phyloP scores from a whole-genome alignment of 2,329 filamentous ascomycete species.

The Rugonectria rugulosa region DNA sequence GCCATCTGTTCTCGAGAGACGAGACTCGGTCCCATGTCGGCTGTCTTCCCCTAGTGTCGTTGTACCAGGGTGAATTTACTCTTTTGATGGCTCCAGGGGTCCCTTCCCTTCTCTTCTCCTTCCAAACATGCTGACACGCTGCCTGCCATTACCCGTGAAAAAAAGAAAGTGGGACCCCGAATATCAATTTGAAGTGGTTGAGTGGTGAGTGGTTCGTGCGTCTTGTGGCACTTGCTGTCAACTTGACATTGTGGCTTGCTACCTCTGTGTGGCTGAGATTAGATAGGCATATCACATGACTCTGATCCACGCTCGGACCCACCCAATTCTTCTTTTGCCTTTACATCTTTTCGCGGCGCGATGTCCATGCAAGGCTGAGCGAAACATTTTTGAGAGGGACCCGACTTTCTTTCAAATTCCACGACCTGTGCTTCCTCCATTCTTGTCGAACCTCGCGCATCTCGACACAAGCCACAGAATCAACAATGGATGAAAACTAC shows the following conservation, averaged over 20 bases:
- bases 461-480: background rate
- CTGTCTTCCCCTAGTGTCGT: conserved; percentile 29
- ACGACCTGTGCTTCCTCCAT: conserved; percentile 9
- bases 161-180: no score
- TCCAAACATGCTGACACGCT: no score
- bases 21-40: conserved; percentile 30
- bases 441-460: background rate
- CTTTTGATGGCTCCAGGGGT: background rate
- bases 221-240: background rate
- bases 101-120: no score
- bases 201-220: background rate
- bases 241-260: background rate
- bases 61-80: no score
- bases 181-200: background rate
- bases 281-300: conserved; percentile 33
- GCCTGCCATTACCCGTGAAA: background rate
- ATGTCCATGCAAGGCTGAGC: conserved; percentile 39
- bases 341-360: conserved; percentile 27
- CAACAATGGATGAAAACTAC: conserved; percentile 48
- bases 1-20: no score
- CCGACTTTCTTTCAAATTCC: conserved; percentile 15
- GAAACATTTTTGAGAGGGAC: conserved; percentile 39
- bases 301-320: conserved; percentile 24
- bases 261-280: conserved; percentile 8
- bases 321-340: background rate